Base-by-base conservation (phyloP, 768 basidiomycete genomes). In the Russula compacta region DNA sequence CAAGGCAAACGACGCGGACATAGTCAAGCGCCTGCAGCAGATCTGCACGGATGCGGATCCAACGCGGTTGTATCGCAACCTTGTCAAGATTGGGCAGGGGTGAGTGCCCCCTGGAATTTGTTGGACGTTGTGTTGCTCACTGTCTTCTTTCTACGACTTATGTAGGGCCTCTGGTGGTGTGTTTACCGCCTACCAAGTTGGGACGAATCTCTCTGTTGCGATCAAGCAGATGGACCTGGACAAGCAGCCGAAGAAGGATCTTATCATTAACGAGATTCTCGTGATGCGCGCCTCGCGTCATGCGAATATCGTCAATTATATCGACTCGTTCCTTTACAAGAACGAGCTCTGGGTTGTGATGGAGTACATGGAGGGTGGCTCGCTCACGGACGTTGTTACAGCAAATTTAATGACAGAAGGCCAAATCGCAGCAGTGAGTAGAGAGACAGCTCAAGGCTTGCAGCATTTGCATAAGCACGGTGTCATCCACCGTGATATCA, bases 191-290 rank as follows among this genome's bases (percentile, higher is more conserved):
- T 97, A 97, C 71, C 95, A 98, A 77, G 89, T 95, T 64, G 94
- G 95, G 44, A 93, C 91, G 36, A 95, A 97, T 73, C 69, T 91
- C 38, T 89, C 85, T 11, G 97, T 99, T 36, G 97, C 97, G 44
- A 99, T 99, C 82, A 99, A 99, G 75, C 97, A 98, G 75, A 99
- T 99, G 97, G 95, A 99, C 78, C 81, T 99, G 38, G 95, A 98
- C 75, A 97, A 98, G 77, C 97, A 98, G 70, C 97, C 97, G 44
- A 98, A 98, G 81, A 98, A 98, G 74, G 95, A 99, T 71, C 81
- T 99, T 52, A 98, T 99, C 77, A 98, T 99, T 78, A 99, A 99
- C 75, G 97, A 99, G 74, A 99, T 99, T 66, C 84, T 99, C 66
- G 97, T 99, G 70, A 98, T 99, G 97, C 90, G 95, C 24, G 86